Base-by-base conservation (phyloP, 345 rosid species). In the Geranium brycei region DNA sequence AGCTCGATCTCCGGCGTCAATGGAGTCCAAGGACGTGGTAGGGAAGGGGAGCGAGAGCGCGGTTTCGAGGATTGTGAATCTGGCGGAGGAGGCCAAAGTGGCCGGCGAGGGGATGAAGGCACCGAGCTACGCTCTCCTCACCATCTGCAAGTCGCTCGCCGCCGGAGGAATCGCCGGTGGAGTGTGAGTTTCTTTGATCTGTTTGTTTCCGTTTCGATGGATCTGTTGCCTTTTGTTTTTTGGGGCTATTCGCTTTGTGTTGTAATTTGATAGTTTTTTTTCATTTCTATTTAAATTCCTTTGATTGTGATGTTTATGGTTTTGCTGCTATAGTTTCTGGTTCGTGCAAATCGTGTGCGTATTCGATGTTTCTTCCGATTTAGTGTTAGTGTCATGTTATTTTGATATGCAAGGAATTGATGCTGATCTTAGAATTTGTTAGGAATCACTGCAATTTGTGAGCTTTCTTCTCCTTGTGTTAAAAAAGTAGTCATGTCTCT, bases 161-260 rank as follows among this genome's bases (percentile, higher is more conserved):
- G 88, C 96, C 41, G 96, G 93, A 1, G 97, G 96, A 17, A 75
- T 86, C 57, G 93, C 93, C 51, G 96, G 96, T 41, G 96, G 91
- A 75, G 81, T 90, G 92, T 87, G 58, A 77, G 89, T 74, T 41
- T 38, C 58, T 31, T 0, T 5, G 63, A 38, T 17, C 58, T 65
- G 15, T 58, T 41, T 7, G 15, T 67, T 12, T 5, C 10, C 41
- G 61, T 35, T 19, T 53, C 55, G 60, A 11, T n/a, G 17, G 13
- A 35, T 40, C 59, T 47, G 19, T 35, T 11, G 10, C 10, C 10
- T 4, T 35, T 1, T 1, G 41, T 35, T 35, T 35, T 35, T 7
- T 7, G 41, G 1, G 41, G 41, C 41, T 4, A 35, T 4, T 64
- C 31, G 7, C 8, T 31, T 16, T 1, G 6, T 56, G 7, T 19